phyloP scores from a whole-genome alignment of 768 basidiomycete genomes.

The Lentinula sp. region DNA sequence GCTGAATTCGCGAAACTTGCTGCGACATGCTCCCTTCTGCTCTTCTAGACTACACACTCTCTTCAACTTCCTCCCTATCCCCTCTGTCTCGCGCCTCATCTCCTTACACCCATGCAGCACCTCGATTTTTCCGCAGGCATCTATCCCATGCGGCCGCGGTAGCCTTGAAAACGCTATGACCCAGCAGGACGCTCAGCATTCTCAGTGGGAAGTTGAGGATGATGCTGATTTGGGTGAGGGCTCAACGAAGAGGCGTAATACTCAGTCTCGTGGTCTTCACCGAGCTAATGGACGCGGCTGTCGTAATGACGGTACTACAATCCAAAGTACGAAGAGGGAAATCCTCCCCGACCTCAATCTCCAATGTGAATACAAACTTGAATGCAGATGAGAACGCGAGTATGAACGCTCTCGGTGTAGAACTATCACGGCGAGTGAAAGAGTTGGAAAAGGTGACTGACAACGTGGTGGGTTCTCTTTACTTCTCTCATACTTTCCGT shows the following conservation, averaged over 20 bases:
- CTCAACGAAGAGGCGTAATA: no score
- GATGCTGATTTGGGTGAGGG: no score
- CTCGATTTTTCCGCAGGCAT: neutral
- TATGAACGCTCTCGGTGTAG: constrained; percentile 9
- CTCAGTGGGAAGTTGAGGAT: no score
- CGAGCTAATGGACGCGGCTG: no score
- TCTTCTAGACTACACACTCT: neutral
- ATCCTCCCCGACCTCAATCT: no score
- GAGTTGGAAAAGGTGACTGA: constrained; percentile 29
- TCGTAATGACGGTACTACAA: no score
- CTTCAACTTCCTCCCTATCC: neutral
- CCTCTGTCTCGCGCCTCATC: neutral
- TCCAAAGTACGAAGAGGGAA: no score
- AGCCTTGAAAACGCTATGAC: neutral
- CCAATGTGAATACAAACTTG: no score
- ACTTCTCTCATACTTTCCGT: no score
- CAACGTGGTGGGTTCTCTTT: constrained; percentile 22
- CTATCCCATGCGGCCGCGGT: neutral
- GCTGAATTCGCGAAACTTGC: neutral
- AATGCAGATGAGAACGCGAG: constrained; percentile 12
- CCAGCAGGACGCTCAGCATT: neutral
- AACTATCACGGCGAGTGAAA: constrained; percentile 30
- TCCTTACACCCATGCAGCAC: neutral
- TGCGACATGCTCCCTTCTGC: neutral
- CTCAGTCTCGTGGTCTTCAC: no score